Evolutionary conservation across 129 eudicot species (phyloP).

Genomic region (Chrysanthemum lavandulifolium): DNA sequence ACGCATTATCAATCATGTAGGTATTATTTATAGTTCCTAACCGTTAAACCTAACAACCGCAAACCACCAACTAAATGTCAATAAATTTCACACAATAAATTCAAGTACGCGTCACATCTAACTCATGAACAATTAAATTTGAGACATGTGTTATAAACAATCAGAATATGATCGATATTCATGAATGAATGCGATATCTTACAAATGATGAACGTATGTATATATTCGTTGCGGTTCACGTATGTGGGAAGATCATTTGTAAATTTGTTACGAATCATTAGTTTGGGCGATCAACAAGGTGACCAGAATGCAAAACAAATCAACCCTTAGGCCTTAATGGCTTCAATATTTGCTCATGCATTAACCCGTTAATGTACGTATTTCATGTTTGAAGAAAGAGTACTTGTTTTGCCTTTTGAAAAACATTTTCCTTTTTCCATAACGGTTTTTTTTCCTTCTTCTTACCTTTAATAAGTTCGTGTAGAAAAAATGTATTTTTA

Average conservation of each 20-base stretch:
- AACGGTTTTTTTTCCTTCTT: too few relatives aligned
- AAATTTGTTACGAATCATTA: constrained; percentile 6
- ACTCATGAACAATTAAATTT: background rate
- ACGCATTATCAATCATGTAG: too few relatives aligned
- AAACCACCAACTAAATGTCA: too few relatives aligned
- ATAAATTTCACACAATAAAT: background rate
- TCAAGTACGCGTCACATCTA: background rate
- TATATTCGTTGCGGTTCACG: constrained; percentile 15
- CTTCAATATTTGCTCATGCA: constrained; percentile 9
- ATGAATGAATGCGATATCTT: constrained; percentile 10
- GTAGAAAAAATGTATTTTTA: too few relatives aligned
- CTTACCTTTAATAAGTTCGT: too few relatives aligned
- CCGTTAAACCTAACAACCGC: too few relatives aligned
- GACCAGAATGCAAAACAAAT: too few relatives aligned
- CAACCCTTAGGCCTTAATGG: background rate
- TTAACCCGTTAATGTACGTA: too few relatives aligned
- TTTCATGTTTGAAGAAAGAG: too few relatives aligned
- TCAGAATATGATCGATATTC: background rate
- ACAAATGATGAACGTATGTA: constrained; percentile 24
- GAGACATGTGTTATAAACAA: constrained; percentile 10
- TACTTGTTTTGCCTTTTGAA: too few relatives aligned
- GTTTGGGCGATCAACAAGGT: background rate
- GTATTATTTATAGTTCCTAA: too few relatives aligned
- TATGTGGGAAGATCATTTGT: constrained; percentile 15
- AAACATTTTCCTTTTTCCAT: too few relatives aligned